A percentile compares a stretch with the other conserved stretches of the same genome.
phyloP scores from a whole-genome alignment of 169 alveolate genomes.

The Neospora caninum region DNA sequence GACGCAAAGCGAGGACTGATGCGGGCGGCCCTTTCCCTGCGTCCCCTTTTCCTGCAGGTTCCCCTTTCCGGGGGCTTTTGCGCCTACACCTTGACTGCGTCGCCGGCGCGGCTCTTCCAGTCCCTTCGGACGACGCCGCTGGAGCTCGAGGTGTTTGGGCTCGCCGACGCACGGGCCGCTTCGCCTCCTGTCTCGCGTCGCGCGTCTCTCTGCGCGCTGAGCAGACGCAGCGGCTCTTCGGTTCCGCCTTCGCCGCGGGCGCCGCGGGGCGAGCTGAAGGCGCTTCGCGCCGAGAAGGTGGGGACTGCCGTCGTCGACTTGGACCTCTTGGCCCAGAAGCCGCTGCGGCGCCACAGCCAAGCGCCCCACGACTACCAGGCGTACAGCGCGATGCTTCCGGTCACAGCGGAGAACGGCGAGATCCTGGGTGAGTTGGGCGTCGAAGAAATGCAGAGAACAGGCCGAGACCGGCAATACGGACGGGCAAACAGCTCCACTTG shows the following conservation, averaged over 20 bases:
- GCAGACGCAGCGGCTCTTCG: not conserved
- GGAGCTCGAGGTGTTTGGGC: not conserved
- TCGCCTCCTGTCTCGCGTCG: not conserved
- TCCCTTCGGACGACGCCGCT: conserved; percentile 30
- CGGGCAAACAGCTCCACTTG: no score
- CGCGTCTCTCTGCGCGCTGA: not conserved
- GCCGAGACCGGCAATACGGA: no score
- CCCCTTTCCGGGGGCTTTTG: conserved; percentile 42
- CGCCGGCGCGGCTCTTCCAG: conserved; percentile 43
- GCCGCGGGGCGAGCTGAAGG: not conserved
- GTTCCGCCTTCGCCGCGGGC: not conserved
- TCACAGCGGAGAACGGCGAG: not conserved
- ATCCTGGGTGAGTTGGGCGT: not conserved
- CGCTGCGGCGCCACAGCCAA: not conserved
- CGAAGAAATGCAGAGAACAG: no score
- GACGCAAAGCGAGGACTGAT: no score
- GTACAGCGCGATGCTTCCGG: conserved; percentile 15
- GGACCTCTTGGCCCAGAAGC: conserved; percentile 26
- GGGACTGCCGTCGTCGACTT: conserved; percentile 11
- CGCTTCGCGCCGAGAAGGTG: not conserved
- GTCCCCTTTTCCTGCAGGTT: not conserved
- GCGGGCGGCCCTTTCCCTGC: not conserved
- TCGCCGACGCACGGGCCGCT: not conserved
- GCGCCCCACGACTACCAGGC: conserved; percentile 51
- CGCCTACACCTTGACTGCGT: conserved; percentile 38